These are phyloP conservation scores for Heterobasidion irregulare DNA, from an alignment of 1,284 basidiomycete species.

Conservation along the genomic window DNA sequence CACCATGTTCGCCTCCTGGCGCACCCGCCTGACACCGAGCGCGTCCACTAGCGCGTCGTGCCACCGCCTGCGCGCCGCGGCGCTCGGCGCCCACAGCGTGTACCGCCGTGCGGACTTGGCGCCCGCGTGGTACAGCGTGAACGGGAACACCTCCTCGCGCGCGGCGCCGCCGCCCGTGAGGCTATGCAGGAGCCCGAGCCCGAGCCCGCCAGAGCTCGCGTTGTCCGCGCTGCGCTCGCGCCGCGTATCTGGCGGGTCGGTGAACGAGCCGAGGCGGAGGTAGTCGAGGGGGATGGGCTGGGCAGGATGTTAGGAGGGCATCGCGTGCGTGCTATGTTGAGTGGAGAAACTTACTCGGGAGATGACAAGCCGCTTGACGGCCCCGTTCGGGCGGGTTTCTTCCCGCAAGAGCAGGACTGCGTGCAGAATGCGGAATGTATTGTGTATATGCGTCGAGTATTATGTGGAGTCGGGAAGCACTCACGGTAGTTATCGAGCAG, in stretches of 20 bases:
- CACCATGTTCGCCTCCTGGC: conserved; percentile 68
- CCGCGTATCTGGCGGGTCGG: conserved; percentile 44
- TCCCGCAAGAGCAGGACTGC: conserved; percentile 59
- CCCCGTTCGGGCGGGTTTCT: conserved; percentile 39
- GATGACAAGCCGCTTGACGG: conserved; percentile 42
- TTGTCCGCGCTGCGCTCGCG: conserved; percentile 35
- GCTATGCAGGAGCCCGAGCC: conserved; percentile 54
- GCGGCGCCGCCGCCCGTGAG: conserved; percentile 34
- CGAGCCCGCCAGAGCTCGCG: background rate
- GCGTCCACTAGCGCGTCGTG: conserved; percentile 48
- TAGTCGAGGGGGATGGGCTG: conserved; percentile 74
- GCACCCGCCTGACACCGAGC: conserved; percentile 47
- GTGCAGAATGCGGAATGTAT: conserved; percentile 1
- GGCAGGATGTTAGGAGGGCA: background rate
- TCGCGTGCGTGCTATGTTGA: background rate
- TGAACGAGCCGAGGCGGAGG: conserved; percentile 60
- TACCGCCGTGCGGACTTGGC: conserved; percentile 49
- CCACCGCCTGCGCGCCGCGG: conserved; percentile 54
- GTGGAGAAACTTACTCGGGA: conserved; percentile 44
- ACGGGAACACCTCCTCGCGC: conserved; percentile 53
- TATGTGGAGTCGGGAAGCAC: conserved; percentile 11
- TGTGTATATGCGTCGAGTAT: background rate
- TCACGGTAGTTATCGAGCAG: conserved; percentile 72
- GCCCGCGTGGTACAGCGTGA: conserved; percentile 65
- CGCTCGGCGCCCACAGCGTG: conserved; percentile 59